Evolutionary conservation across 768 basidiomycete species (phyloP).

Genomic region (Lactarius hengduanensis): DNA sequence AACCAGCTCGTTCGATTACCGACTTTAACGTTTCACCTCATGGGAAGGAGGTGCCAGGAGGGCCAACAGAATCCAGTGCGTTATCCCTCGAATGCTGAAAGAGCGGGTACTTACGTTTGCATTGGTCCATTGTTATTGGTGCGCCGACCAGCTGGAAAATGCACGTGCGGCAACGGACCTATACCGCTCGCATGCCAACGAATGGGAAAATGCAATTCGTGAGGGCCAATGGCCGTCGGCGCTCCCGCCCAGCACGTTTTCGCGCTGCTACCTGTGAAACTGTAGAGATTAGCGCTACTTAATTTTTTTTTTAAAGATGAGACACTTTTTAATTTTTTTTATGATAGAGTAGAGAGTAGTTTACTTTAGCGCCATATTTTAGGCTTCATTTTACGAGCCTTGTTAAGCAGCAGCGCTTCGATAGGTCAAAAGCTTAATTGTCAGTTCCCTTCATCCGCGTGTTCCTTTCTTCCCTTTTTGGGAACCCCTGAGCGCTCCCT

Average conservation of each 20-base stretch:
- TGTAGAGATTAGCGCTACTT: neutral
- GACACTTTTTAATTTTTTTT: constrained; percentile 2
- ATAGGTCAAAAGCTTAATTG: constrained; percentile 28
- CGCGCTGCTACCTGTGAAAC: constrained; percentile 66
- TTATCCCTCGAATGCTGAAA: constrained; percentile 25
- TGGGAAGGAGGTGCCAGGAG: constrained; percentile 76
- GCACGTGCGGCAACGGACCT: constrained; percentile 58
- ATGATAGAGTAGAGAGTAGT: constrained; percentile 5
- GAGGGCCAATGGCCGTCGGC: constrained; percentile 70
- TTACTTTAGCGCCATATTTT: constrained; percentile 19
- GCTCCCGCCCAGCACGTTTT: constrained; percentile 76
- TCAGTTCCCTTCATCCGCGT: constrained; percentile 10
- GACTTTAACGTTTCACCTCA: constrained; percentile 79
- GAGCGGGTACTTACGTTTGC: constrained; percentile 19
- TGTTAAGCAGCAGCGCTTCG: constrained; percentile 16
- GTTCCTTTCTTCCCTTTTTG: neutral
- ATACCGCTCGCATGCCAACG: constrained; percentile 53
- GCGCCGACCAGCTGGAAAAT: constrained; percentile 62
- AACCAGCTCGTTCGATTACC: constrained; percentile 71
- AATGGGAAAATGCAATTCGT: constrained; percentile 65
- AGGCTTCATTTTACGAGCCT: constrained; percentile 8
- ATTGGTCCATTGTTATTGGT: constrained; percentile 6
- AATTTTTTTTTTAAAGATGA: neutral
- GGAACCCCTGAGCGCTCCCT: neutral
- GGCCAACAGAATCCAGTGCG: constrained; percentile 70